Base-by-base conservation (phyloP, 2,329 filamentous ascomycete genomes). In the Penicillium sp. region DNA sequence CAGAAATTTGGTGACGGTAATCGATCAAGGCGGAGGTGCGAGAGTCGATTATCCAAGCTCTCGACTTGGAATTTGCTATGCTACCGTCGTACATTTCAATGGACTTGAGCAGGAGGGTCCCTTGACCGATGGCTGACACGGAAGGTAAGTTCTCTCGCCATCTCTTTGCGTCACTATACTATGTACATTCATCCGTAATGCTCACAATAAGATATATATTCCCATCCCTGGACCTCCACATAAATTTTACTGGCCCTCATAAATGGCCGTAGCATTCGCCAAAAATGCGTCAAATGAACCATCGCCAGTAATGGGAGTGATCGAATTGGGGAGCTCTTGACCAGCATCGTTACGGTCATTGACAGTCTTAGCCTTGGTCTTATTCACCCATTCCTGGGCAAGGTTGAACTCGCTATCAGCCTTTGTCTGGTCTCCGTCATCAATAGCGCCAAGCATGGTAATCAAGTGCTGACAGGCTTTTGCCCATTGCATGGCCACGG, bases 391-490 rank as follows among this genome's bases (percentile, higher is more conserved):
- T 14, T 51, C 52, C 43, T 60, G 54, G 0, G 65, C 65, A n/a
- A 52, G 30, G 1, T 58, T 57, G 45, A 64, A 64, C 57, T 68
- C 65, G n/a, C 43, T 52, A 42, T 64, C 63, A 4, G 67, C 67
- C 37, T 53, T 65, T 13, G 26, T 48, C 59, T 65, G 49, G 42
- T 68, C 42, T 7, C 62, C 62, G 3, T 22, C 40, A 38, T 65
- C 58, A 26, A 65, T 28, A 11, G 65, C 65, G 6, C 66, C 46
- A 26, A 68, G 55, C 64, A 66, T 65, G 26, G 40, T 22, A 26
- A 68, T 67, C 62, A 68, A 54, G 33, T 68, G 64, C 58, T 68
- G 59, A 26, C 62, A 65, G 11, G 64, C 64, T 6, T 55, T 58
- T 13, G 64, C 64, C 64, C 62, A 68, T 46, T 68, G 64, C 62